Conservation (phyloP, 202 grass and related monocot species). For the Zoysia matrella region DNA sequence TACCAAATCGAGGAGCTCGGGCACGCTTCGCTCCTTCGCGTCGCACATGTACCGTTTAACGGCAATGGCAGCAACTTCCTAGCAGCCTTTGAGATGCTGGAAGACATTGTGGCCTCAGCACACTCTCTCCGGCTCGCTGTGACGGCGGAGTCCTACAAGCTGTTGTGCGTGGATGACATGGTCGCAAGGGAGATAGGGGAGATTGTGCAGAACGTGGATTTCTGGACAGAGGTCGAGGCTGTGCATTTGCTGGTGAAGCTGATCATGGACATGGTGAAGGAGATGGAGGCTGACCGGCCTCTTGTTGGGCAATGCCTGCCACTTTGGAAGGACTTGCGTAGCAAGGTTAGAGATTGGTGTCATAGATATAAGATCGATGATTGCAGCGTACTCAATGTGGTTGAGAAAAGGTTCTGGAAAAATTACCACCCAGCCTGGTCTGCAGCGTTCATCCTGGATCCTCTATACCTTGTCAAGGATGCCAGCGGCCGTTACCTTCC, state of each 20-base stretch:
- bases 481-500: conserved; percentile 81
- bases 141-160: conserved; percentile 65
- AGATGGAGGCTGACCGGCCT: conserved; percentile 75
- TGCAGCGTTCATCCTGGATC: conserved; percentile 79
- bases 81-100: conserved; percentile 62
- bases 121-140: conserved; percentile 53
- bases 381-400: conserved; percentile 39
- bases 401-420: conserved; percentile 84
- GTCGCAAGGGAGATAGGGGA: conserved; percentile 60
- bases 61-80: conserved; percentile 28
- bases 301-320: conserved; percentile 80
- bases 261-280: conserved; percentile 63
- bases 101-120: conserved; percentile 56
- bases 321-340: conserved; percentile 70
- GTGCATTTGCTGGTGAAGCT: conserved; percentile 65
- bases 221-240: conserved; percentile 72
- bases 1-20: conserved; percentile 70
- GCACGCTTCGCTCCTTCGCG: conserved; percentile 57
- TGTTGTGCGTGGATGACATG: conserved; percentile 52
- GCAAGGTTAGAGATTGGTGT: conserved; percentile 77
- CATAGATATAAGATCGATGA: conserved; percentile 61
- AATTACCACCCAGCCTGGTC: conserved; percentile 88
- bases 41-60: conserved; percentile 26
- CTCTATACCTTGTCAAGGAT: conserved; percentile 76
- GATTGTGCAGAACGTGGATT: conserved; percentile 53